Conservation (phyloP, 768 basidiomycete genomes). For the Tylopilus felleus region DNA sequence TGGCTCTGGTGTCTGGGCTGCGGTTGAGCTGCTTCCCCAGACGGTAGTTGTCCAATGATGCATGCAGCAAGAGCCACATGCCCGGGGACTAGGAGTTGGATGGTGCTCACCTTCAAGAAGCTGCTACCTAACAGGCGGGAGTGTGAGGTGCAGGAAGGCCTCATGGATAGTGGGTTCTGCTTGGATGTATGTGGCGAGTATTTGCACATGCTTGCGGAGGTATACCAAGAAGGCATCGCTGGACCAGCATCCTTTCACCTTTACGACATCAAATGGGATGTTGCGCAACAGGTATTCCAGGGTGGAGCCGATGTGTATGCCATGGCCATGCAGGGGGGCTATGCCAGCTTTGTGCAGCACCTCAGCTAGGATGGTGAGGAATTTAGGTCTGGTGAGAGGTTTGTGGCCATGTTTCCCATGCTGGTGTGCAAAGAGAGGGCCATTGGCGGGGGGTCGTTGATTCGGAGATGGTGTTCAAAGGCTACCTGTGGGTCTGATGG, state of each 20-base stretch:
- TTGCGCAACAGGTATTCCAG: background rate
- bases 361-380: background rate
- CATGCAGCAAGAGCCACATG: background rate
- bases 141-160: background rate
- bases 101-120: background rate
- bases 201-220: constrained; percentile 25
- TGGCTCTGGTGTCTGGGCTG: background rate
- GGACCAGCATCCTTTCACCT: constrained; percentile 24
- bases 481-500: background rate
- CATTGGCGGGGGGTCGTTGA: background rate
- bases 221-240: constrained; percentile 33
- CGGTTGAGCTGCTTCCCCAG: background rate
- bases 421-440: background rate
- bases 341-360: background rate
- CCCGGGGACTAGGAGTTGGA: background rate
- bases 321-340: background rate
- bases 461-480: background rate
- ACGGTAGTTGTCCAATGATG: background rate
- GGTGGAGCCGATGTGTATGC: background rate
- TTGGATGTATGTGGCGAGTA: constrained; percentile 33
- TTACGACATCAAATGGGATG: background rate
- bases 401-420: background rate
- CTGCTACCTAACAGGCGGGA: background rate
- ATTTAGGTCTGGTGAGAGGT: background rate
- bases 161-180: background rate